These are phyloP conservation scores for Penicillium dipodomyicola DNA, from an alignment of 495 filamentous ascomycete genomes.

Conservation along the genomic window DNA sequence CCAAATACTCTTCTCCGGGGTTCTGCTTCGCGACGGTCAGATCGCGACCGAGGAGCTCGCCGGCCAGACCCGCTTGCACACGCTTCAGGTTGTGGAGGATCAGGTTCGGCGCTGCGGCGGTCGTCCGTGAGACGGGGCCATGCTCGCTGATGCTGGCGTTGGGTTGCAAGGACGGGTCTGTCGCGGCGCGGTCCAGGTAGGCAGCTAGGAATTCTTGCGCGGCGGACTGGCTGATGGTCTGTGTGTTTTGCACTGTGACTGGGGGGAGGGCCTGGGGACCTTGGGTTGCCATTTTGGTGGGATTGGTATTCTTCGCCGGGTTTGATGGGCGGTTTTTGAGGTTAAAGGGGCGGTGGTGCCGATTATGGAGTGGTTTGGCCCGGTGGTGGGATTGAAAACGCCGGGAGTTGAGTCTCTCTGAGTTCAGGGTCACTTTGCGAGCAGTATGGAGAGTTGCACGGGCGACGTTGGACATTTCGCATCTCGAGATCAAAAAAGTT, in stretches of 20 bases:
- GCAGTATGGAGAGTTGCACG: conserved; percentile 13
- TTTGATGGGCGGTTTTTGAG: neutral
- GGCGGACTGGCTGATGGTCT: conserved; percentile 47
- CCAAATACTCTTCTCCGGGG: conserved; percentile 31
- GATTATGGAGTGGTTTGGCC: neutral
- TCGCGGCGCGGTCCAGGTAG: conserved; percentile 56
- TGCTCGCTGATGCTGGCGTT: conserved; percentile 60
- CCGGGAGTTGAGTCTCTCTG: neutral
- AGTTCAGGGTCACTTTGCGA: conserved; percentile 7
- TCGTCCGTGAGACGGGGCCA: conserved; percentile 54
- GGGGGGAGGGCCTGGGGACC: conserved; percentile 48
- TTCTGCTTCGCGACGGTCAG: conserved; percentile 41
- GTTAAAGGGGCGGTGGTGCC: neutral
- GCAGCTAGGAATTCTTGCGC: conserved; percentile 56
- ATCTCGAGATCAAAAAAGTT: conserved; percentile 30
- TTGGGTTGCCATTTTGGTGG: conserved; percentile 39
- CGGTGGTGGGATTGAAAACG: neutral
- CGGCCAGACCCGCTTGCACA: conserved; percentile 61
- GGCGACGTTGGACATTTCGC: conserved; percentile 10
- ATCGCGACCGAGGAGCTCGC: conserved; percentile 55
- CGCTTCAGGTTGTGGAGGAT: conserved; percentile 64
- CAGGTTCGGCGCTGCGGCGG: conserved; percentile 53
- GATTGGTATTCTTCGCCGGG: conserved; percentile 2
- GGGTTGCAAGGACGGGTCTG: conserved; percentile 62
- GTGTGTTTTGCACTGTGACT: conserved; percentile 41